Evolutionary conservation across 208 protist genomes (phyloP), one percentile per base, ranked within the genome.

Genomic region (Acanthamoeba healyi): DNA sequence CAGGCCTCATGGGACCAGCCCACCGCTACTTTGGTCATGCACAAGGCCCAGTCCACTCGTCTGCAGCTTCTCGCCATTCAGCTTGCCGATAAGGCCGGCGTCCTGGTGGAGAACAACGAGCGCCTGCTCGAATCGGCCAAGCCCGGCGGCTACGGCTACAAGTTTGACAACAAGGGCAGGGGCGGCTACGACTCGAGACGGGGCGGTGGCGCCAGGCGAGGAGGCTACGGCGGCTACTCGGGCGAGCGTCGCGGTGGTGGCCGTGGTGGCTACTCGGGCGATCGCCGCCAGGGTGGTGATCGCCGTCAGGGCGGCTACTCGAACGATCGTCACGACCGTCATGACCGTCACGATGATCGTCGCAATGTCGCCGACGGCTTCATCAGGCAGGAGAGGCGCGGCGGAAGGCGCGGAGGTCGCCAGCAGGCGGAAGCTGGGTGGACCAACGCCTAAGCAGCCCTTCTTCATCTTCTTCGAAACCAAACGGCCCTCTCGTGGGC

Each of bases 51-150:
- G 77, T 96, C 94, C 36, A 96, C 95, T 26, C 77, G 95, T 32
- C 94, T 98, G 15, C 98, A 98, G 94, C 81, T 91, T 46, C 94
- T 98, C 10, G 95, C 97, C 29, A 79, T 98, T n/a, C 94, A 96
- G 29, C 90, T 98, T 40, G 96, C 97, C 36, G 98, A 98, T 29
- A 98, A 97, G 92, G 61, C 65, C 26, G 46, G 86, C 86, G 46
- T 77, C 40, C 46, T 92, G 24, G 86, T 92, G 36, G 86, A 92
- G 86, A 92, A 56, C 86, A 92, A 92, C 86, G 86, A 92, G 65
- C 86, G 86, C 26, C 58, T 92, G 34, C 49, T 92, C 34, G 86
- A 92, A 15, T 63, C 86, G 42, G 42, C 42, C 42, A 79, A 77
- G 67, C 67, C 86, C 36, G 56, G 54, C 58, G 65, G 86, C 54